Evolutionary conservation across 2,329 filamentous ascomycete genomes (phyloP).

Genomic region (Fusarium fujikuroi): DNA sequence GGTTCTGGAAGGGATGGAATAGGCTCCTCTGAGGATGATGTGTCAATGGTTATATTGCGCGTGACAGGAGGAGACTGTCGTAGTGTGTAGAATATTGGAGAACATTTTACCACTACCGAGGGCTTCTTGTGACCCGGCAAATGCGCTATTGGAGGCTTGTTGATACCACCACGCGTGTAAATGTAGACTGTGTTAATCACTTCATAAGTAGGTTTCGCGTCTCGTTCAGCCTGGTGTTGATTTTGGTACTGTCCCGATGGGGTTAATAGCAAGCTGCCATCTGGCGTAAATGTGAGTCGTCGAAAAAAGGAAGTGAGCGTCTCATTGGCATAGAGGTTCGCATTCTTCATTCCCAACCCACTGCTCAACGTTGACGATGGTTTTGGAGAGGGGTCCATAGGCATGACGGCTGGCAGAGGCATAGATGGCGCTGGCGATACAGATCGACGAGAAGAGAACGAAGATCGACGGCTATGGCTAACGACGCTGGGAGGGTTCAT

Average conservation of each 20-base stretch:
- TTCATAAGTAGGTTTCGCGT: slow-evolving; percentile 81
- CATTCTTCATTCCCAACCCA: slow-evolving; percentile 78
- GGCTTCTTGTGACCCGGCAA: slow-evolving; percentile 98
- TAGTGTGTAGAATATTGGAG: slow-evolving; percentile 86
- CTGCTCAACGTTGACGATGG: slow-evolving; percentile 65
- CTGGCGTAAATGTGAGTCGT: slow-evolving; percentile 91
- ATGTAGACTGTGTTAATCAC: slow-evolving; percentile 98
- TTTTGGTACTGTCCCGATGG: slow-evolving; percentile 96
- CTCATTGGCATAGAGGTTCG: slow-evolving; percentile 94
- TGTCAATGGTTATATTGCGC: slow-evolving; percentile 94
- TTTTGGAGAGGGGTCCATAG: slow-evolving; percentile 88
- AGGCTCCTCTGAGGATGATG: slow-evolving; percentile 84
- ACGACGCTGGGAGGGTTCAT: slow-evolving; percentile 95
- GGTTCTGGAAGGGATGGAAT: slow-evolving; percentile 88
- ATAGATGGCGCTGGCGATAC: slow-evolving; percentile 93
- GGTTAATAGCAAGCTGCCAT: slow-evolving; percentile 92
- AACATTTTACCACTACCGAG: slow-evolving; percentile 94
- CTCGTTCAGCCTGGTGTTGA: slow-evolving; percentile 72
- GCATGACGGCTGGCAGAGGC: slow-evolving; percentile 94
- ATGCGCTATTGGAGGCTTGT: slow-evolving; percentile 94
- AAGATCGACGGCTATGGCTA: slow-evolving; percentile 93
- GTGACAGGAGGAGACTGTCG: slow-evolving; percentile 75
- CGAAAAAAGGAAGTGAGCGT: slow-evolving; percentile 97
- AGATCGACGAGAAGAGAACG: slow-evolving; percentile 88
- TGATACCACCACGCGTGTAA: slow-evolving; percentile 94